Evolutionary conservation across 2,329 filamentous ascomycete genomes (phyloP).

Genomic region (Fusarium sublunatum): DNA sequence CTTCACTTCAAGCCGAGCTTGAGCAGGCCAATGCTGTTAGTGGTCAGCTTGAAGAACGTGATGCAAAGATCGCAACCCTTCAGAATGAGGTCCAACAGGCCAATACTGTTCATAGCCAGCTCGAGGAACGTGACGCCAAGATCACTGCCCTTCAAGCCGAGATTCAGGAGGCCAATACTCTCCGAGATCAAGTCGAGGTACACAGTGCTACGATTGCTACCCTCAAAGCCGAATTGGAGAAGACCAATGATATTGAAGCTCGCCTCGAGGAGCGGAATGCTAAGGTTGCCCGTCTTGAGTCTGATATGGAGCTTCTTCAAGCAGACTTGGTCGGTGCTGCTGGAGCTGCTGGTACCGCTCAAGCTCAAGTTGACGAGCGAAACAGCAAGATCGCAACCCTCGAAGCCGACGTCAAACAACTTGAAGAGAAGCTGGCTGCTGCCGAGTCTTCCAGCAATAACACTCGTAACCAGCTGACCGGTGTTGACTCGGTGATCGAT

Average conservation of each 20-base stretch:
- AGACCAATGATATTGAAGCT: constrained; percentile 25
- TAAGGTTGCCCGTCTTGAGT: constrained; percentile 40
- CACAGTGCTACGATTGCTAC: constrained; percentile 35
- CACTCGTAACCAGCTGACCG: constrained; percentile 48
- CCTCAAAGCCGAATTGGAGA: constrained; percentile 38
- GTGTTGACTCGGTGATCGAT: constrained; percentile 48
- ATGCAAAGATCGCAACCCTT: constrained; percentile 55
- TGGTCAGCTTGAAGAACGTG: constrained; percentile 50
- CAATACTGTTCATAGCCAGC: constrained; percentile 13
- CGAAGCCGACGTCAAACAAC: constrained; percentile 50
- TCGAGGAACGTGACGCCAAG: constrained; percentile 34
- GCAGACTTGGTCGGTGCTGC: constrained; percentile 35
- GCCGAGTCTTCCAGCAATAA: constrained; percentile 56
- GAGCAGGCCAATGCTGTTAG: constrained; percentile 30
- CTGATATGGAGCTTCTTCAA: constrained; percentile 51
- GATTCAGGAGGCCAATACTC: constrained; percentile 27
- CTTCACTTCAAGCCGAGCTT: constrained; percentile 49
- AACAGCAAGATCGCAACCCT: constrained; percentile 57
- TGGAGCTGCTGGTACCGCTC: constrained; percentile 29
- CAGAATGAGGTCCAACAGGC: constrained; percentile 49
- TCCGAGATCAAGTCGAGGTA: constrained; percentile 35
- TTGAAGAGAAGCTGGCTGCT: constrained; percentile 42
- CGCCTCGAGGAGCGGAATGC: constrained; percentile 38
- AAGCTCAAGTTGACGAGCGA: constrained; percentile 50
- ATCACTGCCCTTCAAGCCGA: constrained; percentile 30